Conservation (phyloP, 495 filamentous ascomycete genomes). For the Hypoxylon fuscum region DNA sequence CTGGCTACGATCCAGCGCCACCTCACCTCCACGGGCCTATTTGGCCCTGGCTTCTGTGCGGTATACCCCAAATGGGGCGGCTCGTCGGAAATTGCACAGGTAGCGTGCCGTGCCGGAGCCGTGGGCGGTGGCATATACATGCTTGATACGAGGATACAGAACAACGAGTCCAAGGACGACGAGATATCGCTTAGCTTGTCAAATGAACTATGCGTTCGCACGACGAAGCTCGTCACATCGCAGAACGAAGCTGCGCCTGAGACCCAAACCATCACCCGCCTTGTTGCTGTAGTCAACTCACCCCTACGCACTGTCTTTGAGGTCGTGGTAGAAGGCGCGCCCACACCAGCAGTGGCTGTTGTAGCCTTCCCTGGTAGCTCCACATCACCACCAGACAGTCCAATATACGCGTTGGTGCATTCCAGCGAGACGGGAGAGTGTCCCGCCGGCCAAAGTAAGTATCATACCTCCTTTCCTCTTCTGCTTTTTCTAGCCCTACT, state of each 20-base stretch:
- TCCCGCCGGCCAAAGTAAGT: conserved; percentile 85
- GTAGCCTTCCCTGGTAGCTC: conserved; percentile 69
- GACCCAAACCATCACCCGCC: conserved; percentile 45
- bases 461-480: conserved; percentile 19
- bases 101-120: conserved; percentile 89
- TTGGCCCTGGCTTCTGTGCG: conserved; percentile 85
- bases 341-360: conserved; percentile 76
- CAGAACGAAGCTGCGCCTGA: conserved; percentile 43
- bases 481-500: conserved; percentile 24
- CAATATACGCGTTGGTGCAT: conserved; percentile 79
- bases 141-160: conserved; percentile 62
- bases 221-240: conserved; percentile 63
- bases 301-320: conserved; percentile 72
- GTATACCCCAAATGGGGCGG: conserved; percentile 94
- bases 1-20: conserved; percentile 81
- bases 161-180: conserved; percentile 23
- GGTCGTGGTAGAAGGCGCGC: conserved; percentile 74
- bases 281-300: conserved; percentile 75
- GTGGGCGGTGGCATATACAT: conserved; percentile 94
- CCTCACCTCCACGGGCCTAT: conserved; percentile 83
- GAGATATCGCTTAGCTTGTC: conserved; percentile 62
- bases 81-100: conserved; percentile 88
- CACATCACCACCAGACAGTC: conserved; percentile 51
- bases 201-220: conserved; percentile 67
- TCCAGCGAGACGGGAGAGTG: conserved; percentile 91